Evolutionary conservation across 768 basidiomycete species (phyloP).

Genomic region (Tulasnella sp.): DNA sequence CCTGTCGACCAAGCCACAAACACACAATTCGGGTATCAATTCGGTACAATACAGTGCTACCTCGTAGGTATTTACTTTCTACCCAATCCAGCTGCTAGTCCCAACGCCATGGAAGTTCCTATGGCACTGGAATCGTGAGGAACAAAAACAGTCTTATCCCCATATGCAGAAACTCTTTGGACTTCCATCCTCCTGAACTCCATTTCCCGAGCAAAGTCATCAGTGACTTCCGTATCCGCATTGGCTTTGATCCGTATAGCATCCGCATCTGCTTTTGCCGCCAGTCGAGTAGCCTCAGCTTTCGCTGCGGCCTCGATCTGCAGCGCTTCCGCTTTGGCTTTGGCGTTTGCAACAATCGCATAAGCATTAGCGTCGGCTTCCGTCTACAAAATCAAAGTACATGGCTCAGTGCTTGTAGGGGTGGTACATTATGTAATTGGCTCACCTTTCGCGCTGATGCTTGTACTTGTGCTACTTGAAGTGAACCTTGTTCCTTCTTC

Average conservation of each 20-base stretch:
- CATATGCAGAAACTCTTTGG: conserved; percentile 48
- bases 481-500: conserved; percentile 70
- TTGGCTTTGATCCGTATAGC: conserved; percentile 41
- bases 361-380: conserved; percentile 69
- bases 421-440: not conserved
- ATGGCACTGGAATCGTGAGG: not conserved
- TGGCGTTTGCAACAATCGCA: conserved; percentile 55
- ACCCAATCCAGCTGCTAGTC: conserved; percentile 61
- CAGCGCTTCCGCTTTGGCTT: conserved; percentile 51
- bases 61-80: no score
- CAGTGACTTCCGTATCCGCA: conserved; percentile 47
- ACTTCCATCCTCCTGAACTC: conserved; percentile 54
- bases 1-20: no score
- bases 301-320: conserved; percentile 64
- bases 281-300: conserved; percentile 60
- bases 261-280: conserved; percentile 19
- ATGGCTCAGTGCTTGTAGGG: not conserved
- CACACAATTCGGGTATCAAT: no score
- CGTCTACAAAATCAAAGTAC: conserved; percentile 30
- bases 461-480: conserved; percentile 64
- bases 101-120: conserved; percentile 41
- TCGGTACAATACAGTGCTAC: no score
- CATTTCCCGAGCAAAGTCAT: conserved; percentile 67
- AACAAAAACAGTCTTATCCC: conserved; percentile 27
- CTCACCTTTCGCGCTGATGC: conserved; percentile 45